Conservation (phyloP, 1,284 basidiomycete genomes). For the Naganishia sp. region DNA sequence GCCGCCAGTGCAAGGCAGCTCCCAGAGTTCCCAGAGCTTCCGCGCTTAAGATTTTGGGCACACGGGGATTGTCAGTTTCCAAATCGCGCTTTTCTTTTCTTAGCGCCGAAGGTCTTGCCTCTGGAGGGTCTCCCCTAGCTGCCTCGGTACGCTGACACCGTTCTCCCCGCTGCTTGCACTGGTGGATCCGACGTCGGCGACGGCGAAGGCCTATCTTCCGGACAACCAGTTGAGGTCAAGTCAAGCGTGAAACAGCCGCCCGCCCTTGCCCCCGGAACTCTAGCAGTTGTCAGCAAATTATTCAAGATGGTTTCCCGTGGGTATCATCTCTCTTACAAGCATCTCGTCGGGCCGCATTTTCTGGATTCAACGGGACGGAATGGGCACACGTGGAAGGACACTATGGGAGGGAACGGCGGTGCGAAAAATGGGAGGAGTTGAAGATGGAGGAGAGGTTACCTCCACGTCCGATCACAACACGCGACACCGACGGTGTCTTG, state of each 20-base stretch:
- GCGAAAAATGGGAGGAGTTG: too few relatives aligned
- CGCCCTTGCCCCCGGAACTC: slow-evolving; percentile 5
- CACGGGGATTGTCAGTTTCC: neutral
- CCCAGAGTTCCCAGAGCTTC: neutral
- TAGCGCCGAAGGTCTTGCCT: neutral
- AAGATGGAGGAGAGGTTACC: too few relatives aligned
- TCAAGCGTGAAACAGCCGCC: neutral
- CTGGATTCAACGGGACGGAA: slow-evolving; percentile 10
- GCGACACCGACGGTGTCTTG: too few relatives aligned
- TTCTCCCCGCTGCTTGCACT: too few relatives aligned
- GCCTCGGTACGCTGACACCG: too few relatives aligned
- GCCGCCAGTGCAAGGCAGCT: neutral
- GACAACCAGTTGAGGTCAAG: slow-evolving; percentile 5
- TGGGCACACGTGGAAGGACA: neutral
- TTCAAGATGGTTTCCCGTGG: slow-evolving; percentile 31
- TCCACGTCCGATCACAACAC: too few relatives aligned
- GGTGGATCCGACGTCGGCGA: slow-evolving; percentile 18
- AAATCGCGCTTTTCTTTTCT: neutral
- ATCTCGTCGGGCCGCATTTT: neutral
- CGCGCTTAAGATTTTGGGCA: neutral
- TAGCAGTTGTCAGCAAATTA: slow-evolving; percentile 31
- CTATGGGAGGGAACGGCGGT: neutral
- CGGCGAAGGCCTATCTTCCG: neutral
- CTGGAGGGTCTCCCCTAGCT: neutral
- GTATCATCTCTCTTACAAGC: neutral